Base-by-base conservation (phyloP, 78 protist genomes). In the Cavenderia fasciculata region DNA sequence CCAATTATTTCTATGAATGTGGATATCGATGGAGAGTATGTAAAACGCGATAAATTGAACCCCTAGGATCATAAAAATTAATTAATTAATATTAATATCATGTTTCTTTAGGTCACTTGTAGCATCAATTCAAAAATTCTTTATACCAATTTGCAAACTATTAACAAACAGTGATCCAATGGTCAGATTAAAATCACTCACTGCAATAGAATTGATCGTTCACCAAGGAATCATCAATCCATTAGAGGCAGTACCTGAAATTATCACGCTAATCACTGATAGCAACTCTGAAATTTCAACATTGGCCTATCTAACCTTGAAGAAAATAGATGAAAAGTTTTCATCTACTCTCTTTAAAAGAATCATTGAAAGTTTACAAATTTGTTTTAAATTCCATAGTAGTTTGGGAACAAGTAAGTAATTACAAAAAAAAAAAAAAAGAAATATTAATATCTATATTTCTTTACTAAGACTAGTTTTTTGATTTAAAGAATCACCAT, bases 141-240 rank as follows among this genome's bases (percentile, higher is more conserved):
- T 82, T 61, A 4, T 78, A 56, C 29, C 78, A 43, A 52, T 82
- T 65, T 23, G 59, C 18, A 82, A 82, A 44, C 44, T 68, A 41
- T 31, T 82, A 21, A n/a, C 68, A 5, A 78, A 82, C 8, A 27
- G 79, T 19, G 59, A 68, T 8, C 69, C 52, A 44, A 23, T 44
- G 0, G 90, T 82, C 8, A 82, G 90, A 69, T 68, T 52, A 12
- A 38, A 23, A 12, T 8, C 90, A 40, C 27, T 82, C 3, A 56
- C 76, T 57, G 68, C 90, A 12, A 56, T 82, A 18, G 76, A 68
- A 11, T n/a, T 68, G 19, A 68, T 82, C 68, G 73, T 68, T 0
- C 49, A 72, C 44, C 90, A 82, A 68, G 90, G 90, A 36, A 82
- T 82, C 5, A 12, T 82, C 36, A 82, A 82, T 68, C 90, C 90